A percentile compares a stretch with the other conserved stretches of the same genome.
These are phyloP conservation scores for Corchorus capsularis DNA, from an alignment of 345 rosid genomes.

Conservation along the genomic window DNA sequence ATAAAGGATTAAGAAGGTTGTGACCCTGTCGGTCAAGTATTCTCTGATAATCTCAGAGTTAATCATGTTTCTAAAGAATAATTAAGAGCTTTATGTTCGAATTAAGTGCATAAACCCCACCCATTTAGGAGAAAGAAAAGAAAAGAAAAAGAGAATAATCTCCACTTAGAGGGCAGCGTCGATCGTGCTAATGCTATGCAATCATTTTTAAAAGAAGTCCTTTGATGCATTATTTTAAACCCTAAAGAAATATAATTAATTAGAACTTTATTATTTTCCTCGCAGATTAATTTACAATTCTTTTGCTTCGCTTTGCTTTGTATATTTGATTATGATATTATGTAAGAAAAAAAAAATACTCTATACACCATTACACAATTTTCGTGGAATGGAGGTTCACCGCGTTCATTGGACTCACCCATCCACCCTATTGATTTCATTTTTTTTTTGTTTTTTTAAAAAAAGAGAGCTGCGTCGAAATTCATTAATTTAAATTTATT, in stretches of 20 bases:
- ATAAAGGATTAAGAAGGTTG: constrained; percentile 10
- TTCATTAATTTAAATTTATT: no score
- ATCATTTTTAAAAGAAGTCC: not conserved
- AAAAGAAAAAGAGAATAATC: not conserved
- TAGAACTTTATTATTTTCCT: not conserved
- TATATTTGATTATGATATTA: not conserved
- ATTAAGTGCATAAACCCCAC: not conserved
- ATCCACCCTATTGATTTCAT: no score
- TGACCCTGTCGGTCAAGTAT: constrained; percentile 20
- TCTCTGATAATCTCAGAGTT: constrained; percentile 7
- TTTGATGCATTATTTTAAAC: not conserved
- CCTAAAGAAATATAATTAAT: not conserved
- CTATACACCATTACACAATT: not conserved
- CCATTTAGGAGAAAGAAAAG: not conserved
- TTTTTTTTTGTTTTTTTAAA: not conserved
- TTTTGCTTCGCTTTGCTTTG: not conserved
- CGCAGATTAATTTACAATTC: not conserved
- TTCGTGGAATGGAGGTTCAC: not conserved
- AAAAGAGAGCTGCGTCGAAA: no score
- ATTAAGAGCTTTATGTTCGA: not conserved
- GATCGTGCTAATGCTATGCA: not conserved
- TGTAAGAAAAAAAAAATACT: not conserved
- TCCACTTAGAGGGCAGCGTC: not conserved
- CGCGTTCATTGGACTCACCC: no score
- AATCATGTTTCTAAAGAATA: constrained; percentile 4